Conservation (phyloP, 495 filamentous ascomycete genomes). For the Friedmanniomyces simplex region DNA sequence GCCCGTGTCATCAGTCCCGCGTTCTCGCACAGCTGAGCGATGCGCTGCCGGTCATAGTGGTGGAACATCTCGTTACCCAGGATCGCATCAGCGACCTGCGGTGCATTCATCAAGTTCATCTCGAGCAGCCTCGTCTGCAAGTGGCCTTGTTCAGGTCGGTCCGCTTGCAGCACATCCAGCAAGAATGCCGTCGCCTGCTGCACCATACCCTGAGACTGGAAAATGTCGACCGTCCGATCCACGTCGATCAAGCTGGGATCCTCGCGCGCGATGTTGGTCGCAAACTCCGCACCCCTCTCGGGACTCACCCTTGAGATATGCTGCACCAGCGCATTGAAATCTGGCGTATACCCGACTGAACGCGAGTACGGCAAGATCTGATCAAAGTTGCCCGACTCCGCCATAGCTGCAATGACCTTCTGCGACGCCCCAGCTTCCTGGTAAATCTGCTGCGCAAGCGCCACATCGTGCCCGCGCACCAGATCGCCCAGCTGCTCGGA, state of each 20-base stretch:
- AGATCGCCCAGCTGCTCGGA: conserved; percentile 95
- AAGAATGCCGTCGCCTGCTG: conserved; percentile 96
- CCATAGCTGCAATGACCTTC: conserved; percentile 89
- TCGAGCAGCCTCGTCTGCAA: conserved; percentile 90
- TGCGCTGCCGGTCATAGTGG: conserved; percentile 79
- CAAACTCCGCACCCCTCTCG: conserved; percentile 92
- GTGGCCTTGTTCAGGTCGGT: conserved; percentile 85
- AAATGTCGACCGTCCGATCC: conserved; percentile 92
- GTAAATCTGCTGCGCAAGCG: conserved; percentile 77
- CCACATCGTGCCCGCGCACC: conserved; percentile 77
- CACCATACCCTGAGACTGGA: conserved; percentile 93
- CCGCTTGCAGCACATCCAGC: conserved; percentile 84
- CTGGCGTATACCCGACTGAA: conserved; percentile 73
- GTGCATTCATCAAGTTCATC: conserved; percentile 95
- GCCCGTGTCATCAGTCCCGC: conserved; percentile 47
- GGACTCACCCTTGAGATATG: conserved; percentile 77
- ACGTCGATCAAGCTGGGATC: conserved; percentile 79
- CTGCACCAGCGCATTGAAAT: conserved; percentile 81
- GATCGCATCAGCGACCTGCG: conserved; percentile 95
- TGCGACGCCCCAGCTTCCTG: conserved; percentile 74
- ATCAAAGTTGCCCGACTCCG: conserved; percentile 92
- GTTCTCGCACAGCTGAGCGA: conserved; percentile 84
- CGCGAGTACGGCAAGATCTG: conserved; percentile 86
- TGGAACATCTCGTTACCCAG: conserved; percentile 96
- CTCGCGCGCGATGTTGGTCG: conserved; percentile 75